phyloP scores from a whole-genome alignment of 805 yeast genomes.

The Ascoidea asiatica region DNA sequence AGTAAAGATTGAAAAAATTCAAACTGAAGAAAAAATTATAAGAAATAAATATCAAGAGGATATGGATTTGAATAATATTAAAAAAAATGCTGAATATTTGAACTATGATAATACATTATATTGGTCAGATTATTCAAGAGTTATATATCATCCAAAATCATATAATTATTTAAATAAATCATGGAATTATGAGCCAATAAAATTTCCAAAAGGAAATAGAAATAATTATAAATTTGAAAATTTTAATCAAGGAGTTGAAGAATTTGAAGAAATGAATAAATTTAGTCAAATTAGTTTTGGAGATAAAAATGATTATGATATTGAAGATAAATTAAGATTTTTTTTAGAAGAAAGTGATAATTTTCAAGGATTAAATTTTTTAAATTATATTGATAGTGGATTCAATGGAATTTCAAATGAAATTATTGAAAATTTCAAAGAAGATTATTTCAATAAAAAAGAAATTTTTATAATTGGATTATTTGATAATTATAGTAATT shows the following conservation, averaged over 20 bases:
- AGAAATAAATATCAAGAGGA: conserved; percentile 52
- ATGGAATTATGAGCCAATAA: conserved; percentile 41
- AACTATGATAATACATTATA: conserved; percentile 30
- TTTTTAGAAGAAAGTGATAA: conserved; percentile 66
- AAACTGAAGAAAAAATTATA: conserved; percentile 22
- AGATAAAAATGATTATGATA: conserved; percentile 28
- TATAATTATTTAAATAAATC: conserved; percentile 37
- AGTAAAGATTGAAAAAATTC: conserved; percentile 14
- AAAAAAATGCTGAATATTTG: conserved; percentile 19
- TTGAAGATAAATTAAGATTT: conserved; percentile 47
- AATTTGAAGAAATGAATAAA: too few relatives aligned
- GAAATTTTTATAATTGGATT: conserved; percentile 34
- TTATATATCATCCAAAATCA: conserved; percentile 51
- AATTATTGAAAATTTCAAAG: conserved; percentile 41
- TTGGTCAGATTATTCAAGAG: conserved; percentile 73
- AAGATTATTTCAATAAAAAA: conserved; percentile 49
- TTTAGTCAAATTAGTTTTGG: conserved; percentile 19
- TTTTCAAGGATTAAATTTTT: conserved; percentile 54
- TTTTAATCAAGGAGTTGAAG: conserved; percentile 46
- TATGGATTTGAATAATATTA: conserved; percentile 34
- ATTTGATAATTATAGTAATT: conserved; percentile 15
- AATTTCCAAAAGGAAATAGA: conserved; percentile 14
- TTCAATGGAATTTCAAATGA: conserved; percentile 72
- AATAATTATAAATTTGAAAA: conserved; percentile 23
- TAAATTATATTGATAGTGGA: conserved; percentile 60